These are phyloP conservation scores for Fragaria vesca DNA, from an alignment of 306 rosid genomes.

Conservation along the genomic window DNA sequence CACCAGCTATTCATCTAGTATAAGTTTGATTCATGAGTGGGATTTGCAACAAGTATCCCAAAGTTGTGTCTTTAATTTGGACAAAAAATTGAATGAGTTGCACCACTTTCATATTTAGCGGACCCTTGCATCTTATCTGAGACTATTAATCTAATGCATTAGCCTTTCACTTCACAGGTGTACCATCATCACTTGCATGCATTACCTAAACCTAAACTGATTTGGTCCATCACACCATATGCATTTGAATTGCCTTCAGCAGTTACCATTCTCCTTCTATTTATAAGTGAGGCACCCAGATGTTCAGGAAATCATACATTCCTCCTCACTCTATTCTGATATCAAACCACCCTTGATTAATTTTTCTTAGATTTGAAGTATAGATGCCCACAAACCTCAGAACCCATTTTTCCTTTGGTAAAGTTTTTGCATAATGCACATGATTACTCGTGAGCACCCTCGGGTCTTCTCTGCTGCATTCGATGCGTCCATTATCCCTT, in stretches of 20 bases:
- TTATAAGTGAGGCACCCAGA: too few species aligned
- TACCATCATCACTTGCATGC: background rate
- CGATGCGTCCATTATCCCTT: too few species aligned
- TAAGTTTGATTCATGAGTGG: constrained; percentile 8
- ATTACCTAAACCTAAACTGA: background rate
- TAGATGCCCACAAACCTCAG: too few species aligned
- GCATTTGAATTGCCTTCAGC: background rate
- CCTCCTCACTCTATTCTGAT: background rate
- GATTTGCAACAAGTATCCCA: background rate
- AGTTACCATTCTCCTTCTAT: too few species aligned
- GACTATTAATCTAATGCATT: background rate
- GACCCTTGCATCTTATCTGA: too few species aligned
- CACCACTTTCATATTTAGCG: background rate
- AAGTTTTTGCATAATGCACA: too few species aligned
- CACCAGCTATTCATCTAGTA: constrained; percentile 27
- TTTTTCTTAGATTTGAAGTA: background rate
- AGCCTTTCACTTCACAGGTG: background rate
- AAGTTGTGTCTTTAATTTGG: too few species aligned
- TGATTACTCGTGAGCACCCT: too few species aligned
- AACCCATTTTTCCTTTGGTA: too few species aligned
- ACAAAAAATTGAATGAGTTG: background rate
- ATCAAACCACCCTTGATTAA: too few species aligned
- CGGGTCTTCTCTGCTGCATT: too few species aligned
- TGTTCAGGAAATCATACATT: too few species aligned
- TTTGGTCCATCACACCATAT: background rate